phyloP scores from a whole-genome alignment of 2,329 filamentous ascomycete genomes.

The Colletotrichum sp. region DNA sequence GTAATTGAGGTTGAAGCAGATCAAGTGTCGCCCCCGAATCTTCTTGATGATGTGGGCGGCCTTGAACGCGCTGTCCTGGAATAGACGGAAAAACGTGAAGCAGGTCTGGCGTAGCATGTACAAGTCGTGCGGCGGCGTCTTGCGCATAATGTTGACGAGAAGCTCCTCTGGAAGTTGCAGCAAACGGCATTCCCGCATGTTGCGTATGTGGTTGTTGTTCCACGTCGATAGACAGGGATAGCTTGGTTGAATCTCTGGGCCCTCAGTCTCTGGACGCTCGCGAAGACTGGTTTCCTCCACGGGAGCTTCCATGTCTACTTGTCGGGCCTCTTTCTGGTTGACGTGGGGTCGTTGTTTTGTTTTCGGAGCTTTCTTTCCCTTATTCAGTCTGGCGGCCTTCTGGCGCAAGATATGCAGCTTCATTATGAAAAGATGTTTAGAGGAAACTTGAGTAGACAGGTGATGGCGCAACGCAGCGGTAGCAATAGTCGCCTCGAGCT shows the following conservation, averaged over 20 bases:
- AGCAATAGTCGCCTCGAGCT: background rate
- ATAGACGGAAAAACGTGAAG: background rate
- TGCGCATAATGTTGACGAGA: background rate
- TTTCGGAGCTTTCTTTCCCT: background rate
- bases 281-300: accelerated
- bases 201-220: background rate
- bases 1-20: background rate
- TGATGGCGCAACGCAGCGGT: background rate
- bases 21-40: background rate
- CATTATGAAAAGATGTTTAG: background rate
- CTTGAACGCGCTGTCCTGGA: background rate
- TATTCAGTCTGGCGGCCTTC: background rate
- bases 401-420: background rate
- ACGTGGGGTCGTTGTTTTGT: background rate
- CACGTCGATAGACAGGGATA: background rate
- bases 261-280: background rate
- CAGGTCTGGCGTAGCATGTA: background rate
- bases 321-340: background rate
- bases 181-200: background rate
- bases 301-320: background rate
- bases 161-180: background rate
- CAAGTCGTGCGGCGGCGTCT: background rate
- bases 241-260: background rate
- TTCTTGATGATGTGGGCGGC: background rate
- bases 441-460: background rate